Conservation (phyloP, 2,329 filamentous ascomycete genomes). For the Amesomyces nigricolor region DNA sequence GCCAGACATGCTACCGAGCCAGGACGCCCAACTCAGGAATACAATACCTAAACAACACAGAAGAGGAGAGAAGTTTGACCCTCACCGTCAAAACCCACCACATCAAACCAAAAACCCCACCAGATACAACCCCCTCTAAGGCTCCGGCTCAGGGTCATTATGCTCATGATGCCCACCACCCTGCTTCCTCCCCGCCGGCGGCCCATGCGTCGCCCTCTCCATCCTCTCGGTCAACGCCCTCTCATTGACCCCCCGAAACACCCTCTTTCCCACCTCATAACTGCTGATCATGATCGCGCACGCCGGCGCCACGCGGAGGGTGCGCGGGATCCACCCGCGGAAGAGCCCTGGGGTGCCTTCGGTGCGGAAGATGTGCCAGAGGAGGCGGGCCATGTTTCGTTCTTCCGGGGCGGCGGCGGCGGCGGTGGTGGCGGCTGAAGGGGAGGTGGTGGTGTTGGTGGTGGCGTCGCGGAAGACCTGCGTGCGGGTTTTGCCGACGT, state of each 20-base stretch:
- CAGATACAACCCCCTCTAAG: not conserved
- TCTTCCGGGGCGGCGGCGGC: constrained; percentile 57
- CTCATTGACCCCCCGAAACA: constrained; percentile 70
- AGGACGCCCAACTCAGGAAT: not conserved
- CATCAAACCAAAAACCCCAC: not conserved
- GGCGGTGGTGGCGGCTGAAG: constrained; percentile 33
- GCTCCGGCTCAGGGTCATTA: not conserved
- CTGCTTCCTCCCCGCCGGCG: no score
- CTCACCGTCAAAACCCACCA: no score
- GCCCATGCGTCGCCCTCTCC: constrained; percentile 10
- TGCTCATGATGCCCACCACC: not conserved
- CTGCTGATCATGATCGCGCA: constrained; percentile 99
- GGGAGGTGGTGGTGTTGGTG: constrained; percentile 26
- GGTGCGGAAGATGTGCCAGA: constrained; percentile 85
- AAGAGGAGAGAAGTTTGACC: not conserved
- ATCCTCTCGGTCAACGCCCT: constrained; percentile 30
- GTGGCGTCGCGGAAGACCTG: constrained; percentile 67
- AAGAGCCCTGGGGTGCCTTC: constrained; percentile 80
- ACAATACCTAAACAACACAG: not conserved
- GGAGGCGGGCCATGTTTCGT: constrained; percentile 69
- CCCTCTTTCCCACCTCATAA: constrained; percentile 92
- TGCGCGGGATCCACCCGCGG: constrained; percentile 85
- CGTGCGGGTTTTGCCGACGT: constrained; percentile 93
- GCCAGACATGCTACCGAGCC: constrained; percentile 20
- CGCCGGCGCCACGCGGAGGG: constrained; percentile 88